A percentile compares a stretch with the other conserved stretches of the same genome.
These are phyloP conservation scores for Suillus subluteus DNA, from an alignment of 768 basidiomycete species.

Conservation along the genomic window DNA sequence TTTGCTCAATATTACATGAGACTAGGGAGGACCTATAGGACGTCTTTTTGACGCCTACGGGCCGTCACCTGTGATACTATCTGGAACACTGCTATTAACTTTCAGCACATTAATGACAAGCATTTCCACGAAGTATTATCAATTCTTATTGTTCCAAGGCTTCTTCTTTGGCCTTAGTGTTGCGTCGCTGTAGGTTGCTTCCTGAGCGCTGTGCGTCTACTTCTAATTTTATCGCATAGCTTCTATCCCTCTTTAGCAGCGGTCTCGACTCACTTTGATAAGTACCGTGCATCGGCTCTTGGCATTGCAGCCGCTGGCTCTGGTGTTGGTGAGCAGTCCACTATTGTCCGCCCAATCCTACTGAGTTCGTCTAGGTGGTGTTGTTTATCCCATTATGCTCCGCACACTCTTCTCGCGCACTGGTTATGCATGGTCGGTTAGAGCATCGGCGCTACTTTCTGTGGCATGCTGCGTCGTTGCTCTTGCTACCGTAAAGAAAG, in stretches of 20 bases:
- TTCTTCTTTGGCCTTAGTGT: constrained; percentile 67
- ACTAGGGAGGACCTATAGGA: constrained; percentile 65
- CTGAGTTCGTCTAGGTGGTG: constrained; percentile 53
- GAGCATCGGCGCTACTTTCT: constrained; percentile 57
- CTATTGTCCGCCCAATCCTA: constrained; percentile 20
- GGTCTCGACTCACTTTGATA: constrained; percentile 65
- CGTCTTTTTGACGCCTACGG: constrained; percentile 63
- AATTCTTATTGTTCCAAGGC: constrained; percentile 67
- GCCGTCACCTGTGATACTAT: constrained; percentile 53
- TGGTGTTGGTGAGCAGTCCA: constrained; percentile 49
- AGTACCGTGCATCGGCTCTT: constrained; percentile 70
- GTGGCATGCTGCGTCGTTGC: constrained; percentile 51
- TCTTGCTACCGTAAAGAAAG: constrained; percentile 46
- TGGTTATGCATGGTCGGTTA: constrained; percentile 67
- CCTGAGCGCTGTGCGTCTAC: constrained; percentile 5
- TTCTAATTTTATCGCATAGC: constrained; percentile 37
- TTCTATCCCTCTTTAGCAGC: constrained; percentile 74
- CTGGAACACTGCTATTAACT: constrained; percentile 52
- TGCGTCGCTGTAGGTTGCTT: constrained; percentile 57
- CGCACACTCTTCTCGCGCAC: constrained; percentile 55
- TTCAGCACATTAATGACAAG: constrained; percentile 64
- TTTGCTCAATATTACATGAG: constrained; percentile 12
- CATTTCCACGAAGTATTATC: constrained; percentile 57
- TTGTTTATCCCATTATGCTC: constrained; percentile 69
- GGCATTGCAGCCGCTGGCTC: constrained; percentile 76